Base-by-base conservation (phyloP, 1,284 basidiomycete species). In the Spongispora temasekensis region DNA sequence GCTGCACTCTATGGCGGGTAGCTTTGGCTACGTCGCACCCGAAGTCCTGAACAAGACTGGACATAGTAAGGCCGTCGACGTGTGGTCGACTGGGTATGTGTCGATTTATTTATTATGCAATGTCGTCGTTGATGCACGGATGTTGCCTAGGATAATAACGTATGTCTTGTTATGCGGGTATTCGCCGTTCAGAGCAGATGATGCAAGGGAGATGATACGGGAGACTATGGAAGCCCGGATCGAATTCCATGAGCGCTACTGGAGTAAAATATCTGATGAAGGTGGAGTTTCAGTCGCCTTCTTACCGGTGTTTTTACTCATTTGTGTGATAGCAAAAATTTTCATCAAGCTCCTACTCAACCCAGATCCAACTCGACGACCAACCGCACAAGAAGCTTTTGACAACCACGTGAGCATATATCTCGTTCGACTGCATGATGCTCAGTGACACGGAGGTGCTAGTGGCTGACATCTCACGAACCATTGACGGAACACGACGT, bases 131-230 rank as follows among this genome's bases (percentile, higher is more conserved):
- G 57, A 55, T 12, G 40, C 35, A n/a, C n/a, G 30, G 15, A 15
- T 50, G 44, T 28, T 53, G 37, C 17, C 19, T 15, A 95, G 94
- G 0, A 87, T 98, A 64, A 97, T 99, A 68, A 93, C 95, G 15
- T 99, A 97, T 75, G 92, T 94, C 53, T 80, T 96, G 17, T 81
- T 97, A 1, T 97, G 95, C 70, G 95, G 95, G 3, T 97, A 97
- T 76, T 89, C 90, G 1, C 97, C 97, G 0, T 98, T 98, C 82
- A 86, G 94, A 37, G 90, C 91, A 0, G 91, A 94, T 48, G 90
- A 96, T 68, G 79, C 88, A 55, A 83, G 85, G 56, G 86, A 89
- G 60, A 82, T 98, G 55, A 83, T 93, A 54, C 83, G 86, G 35
- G 95, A 98, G 74, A 96, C 94, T 19, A 90, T 87, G 2, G 83